A percentile compares a stretch with the other conserved stretches of the same genome.
Evolutionary conservation across 2,329 filamentous ascomycete species (phyloP).

Genomic region (Pezicula radicicola): DNA sequence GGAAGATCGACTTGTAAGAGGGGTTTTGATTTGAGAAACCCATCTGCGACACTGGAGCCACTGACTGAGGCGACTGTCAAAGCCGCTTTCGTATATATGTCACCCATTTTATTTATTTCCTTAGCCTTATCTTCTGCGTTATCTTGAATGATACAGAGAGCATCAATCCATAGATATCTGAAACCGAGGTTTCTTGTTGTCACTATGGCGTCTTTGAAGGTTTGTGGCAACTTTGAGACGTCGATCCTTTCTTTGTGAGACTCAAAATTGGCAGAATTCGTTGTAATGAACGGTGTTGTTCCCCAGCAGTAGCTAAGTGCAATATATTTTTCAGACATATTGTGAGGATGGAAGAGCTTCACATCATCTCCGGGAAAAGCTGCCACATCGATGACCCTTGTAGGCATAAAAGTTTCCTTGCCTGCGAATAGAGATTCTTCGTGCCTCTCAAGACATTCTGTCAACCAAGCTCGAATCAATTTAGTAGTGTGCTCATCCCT

Average conservation of each 20-base stretch:
- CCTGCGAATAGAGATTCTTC: background rate
- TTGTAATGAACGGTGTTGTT: background rate
- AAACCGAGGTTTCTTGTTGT: slow-evolving; percentile 28
- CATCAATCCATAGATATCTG: slow-evolving; percentile 8
- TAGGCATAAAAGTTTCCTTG: slow-evolving; percentile 1
- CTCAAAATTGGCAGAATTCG: slow-evolving; percentile 1
- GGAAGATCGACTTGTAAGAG: slow-evolving; percentile 5
- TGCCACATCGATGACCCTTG: slow-evolving; percentile 7
- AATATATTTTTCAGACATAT: slow-evolving; percentile 2
- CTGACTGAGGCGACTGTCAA: slow-evolving; percentile 13
- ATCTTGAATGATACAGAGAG: slow-evolving; percentile 5
- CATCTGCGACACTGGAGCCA: slow-evolving; percentile 6
- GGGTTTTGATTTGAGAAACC: slow-evolving; percentile 8
- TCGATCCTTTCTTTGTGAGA: slow-evolving; percentile 2
- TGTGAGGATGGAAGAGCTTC: background rate
- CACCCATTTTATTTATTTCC: slow-evolving; percentile 8
- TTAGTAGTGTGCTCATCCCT: background rate
- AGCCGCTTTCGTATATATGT: slow-evolving; percentile 28
- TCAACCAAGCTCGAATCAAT: background rate
- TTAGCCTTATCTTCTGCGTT: slow-evolving; percentile 10
- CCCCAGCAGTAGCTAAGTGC: slow-evolving; percentile 1
- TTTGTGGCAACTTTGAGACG: slow-evolving; percentile 11
- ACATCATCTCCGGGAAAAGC: background rate
- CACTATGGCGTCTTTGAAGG: slow-evolving; percentile 33
- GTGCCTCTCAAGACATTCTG: slow-evolving; percentile 1